Evolutionary conservation across 805 yeast genomes (phyloP).

Genomic region (Candida lessepsii): DNA sequence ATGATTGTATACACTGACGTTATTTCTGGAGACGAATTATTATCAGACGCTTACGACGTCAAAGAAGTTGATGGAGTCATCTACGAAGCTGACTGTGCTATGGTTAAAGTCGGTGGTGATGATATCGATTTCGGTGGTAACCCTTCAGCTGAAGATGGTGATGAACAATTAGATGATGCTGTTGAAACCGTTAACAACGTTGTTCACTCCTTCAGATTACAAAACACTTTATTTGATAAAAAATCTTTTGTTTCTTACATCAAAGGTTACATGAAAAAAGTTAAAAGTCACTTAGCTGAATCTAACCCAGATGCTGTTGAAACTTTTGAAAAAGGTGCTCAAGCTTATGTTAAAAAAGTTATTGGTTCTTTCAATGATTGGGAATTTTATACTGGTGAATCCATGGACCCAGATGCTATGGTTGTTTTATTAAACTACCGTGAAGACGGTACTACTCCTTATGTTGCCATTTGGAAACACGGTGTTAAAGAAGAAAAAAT

Average conservation of each 20-base stretch:
- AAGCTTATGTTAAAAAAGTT: conserved; percentile 93
- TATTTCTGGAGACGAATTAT: conserved; percentile 90
- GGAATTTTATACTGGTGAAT: conserved; percentile 99
- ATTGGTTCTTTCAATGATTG: conserved; percentile 95
- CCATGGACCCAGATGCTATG: conserved; percentile 99
- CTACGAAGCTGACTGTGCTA: conserved; percentile 94
- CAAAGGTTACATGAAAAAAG: conserved; percentile 97
- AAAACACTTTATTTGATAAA: conserved; percentile 95
- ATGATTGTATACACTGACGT: conserved; percentile 61
- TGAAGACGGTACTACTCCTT: conserved; percentile 99
- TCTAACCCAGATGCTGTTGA: conserved; percentile 82
- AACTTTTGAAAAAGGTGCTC: conserved; percentile 96
- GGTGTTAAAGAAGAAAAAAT: conserved; percentile 89
- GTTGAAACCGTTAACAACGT: conserved; percentile 94
- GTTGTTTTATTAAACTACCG: conserved; percentile 97
- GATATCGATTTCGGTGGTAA: conserved; percentile 99
- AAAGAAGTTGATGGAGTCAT: conserved; percentile 85
- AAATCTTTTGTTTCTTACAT: conserved; percentile 95
- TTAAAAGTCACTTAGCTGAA: conserved; percentile 91
- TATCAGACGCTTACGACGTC: conserved; percentile 96
- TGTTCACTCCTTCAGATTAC: conserved; percentile 97
- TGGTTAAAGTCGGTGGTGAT: conserved; percentile 87
- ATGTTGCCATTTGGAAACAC: conserved; percentile 98
- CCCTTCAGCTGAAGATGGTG: conserved; percentile 96
- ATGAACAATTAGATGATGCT: conserved; percentile 77